Conservation (phyloP, 2,329 filamentous ascomycete species). For the Cyphellophora europaea region DNA sequence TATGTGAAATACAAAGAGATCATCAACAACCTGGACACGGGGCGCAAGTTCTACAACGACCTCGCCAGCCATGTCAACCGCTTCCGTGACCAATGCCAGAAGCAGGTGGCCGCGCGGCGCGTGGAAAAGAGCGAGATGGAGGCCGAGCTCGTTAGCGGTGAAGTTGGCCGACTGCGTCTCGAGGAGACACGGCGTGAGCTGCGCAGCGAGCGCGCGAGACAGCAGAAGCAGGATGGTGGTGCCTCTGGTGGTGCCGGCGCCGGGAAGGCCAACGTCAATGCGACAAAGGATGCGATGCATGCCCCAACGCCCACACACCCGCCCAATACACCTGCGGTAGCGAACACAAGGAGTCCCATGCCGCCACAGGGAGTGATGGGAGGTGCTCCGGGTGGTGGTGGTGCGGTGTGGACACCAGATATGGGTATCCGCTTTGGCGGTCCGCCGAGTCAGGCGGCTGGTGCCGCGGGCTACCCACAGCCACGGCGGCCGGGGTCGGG, state of each 20-base stretch:
- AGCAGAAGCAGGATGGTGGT: slow-evolving; percentile 1
- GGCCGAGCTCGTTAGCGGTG: slow-evolving; percentile 50
- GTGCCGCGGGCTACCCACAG: slow-evolving; percentile 14
- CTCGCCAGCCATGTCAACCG: slow-evolving; percentile 75
- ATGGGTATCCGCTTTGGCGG: slow-evolving; percentile 71
- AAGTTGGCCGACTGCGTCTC: slow-evolving; percentile 51
- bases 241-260: slow-evolving; percentile 11
- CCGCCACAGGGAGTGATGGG: slow-evolving; percentile 20
- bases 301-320: slow-evolving; percentile 36
- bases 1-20: slow-evolving; percentile 97
- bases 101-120: slow-evolving; percentile 71
- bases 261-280: not conserved
- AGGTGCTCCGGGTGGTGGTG: too few relatives aligned
- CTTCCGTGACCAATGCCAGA: slow-evolving; percentile 71
- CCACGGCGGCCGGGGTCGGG: slow-evolving; percentile 7
- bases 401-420: slow-evolving; percentile 72
- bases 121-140: slow-evolving; percentile 73
- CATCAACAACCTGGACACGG: slow-evolving; percentile 80
- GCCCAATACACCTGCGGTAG: slow-evolving; percentile 45
- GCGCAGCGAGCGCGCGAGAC: slow-evolving; percentile 28
- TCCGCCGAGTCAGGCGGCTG: slow-evolving; percentile 13
- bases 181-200: slow-evolving; percentile 29
- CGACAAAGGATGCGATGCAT: slow-evolving; percentile 25
- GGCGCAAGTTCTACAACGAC: slow-evolving; percentile 95
- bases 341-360: slow-evolving; percentile 28